A percentile compares a stretch with the other conserved stretches of the same genome.
Conservation (phyloP, 106 monocot species). For the Agapanthus africanus region DNA sequence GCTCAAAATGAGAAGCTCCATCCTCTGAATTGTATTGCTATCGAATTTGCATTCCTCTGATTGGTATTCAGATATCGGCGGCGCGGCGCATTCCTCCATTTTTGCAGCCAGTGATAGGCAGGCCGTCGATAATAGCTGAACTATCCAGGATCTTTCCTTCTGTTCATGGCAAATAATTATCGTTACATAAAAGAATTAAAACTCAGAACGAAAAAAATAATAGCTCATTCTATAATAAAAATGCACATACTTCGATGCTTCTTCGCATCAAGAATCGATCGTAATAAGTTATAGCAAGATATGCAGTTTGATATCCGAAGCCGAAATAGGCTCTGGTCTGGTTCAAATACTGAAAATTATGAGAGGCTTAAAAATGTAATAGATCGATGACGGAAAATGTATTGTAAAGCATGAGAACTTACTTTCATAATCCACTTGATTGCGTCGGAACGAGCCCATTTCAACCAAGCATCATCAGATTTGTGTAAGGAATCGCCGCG, state of each 20-base stretch:
- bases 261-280: slow-evolving; percentile 70
- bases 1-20: slow-evolving; percentile 71
- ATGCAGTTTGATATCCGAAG: slow-evolving; percentile 60
- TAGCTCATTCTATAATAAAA: neutral
- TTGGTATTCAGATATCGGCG: slow-evolving; percentile 41
- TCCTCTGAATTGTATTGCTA: slow-evolving; percentile 37
- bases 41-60: slow-evolving; percentile 33
- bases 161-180: slow-evolving; percentile 9
- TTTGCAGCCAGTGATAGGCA: slow-evolving; percentile 74
- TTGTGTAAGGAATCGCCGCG: neutral
- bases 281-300: slow-evolving; percentile 51
- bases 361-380: neutral
- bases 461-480: slow-evolving; percentile 22
- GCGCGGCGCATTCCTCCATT: slow-evolving; percentile 61
- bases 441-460: slow-evolving; percentile 41
- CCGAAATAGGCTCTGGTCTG: slow-evolving; percentile 51
- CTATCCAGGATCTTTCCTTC: slow-evolving; percentile 45
- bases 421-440: slow-evolving; percentile 77
- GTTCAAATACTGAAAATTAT: neutral
- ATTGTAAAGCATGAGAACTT: too few species aligned
- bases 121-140: slow-evolving; percentile 38
- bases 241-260: slow-evolving; percentile 43
- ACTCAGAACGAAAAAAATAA: neutral
- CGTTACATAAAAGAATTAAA: neutral
- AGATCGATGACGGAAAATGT: too few species aligned